Conservation (phyloP, 83 land plant genomes). For the Diphasiastrum complanatum region DNA sequence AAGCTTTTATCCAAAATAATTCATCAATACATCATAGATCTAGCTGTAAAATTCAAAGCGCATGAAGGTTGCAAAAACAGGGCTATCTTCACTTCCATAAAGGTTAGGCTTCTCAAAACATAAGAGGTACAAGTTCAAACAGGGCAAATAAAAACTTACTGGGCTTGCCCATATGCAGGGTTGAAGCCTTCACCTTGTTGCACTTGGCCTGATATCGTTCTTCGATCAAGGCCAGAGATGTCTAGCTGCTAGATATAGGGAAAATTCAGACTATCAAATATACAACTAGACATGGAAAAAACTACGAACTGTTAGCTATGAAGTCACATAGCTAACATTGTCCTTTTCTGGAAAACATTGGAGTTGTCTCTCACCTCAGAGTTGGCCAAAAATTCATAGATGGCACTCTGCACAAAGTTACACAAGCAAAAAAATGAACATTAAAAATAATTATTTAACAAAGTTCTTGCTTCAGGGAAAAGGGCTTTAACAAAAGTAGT, state of each 20-base stretch:
- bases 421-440: no score
- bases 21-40: not conserved
- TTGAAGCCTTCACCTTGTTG: conserved; percentile 1
- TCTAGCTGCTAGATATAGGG: conserved; percentile 20
- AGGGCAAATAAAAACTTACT: no score
- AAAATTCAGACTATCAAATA: no score
- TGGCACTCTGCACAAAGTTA: conserved; percentile 59
- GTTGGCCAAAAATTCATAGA: conserved; percentile 49
- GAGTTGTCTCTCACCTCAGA: conserved; percentile 54
- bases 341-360: no score
- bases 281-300: not conserved
- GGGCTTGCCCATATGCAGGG: no score
- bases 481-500: not conserved
- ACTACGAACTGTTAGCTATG: not conserved
- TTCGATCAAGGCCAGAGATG: conserved; percentile 38
- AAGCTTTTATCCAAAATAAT: not conserved
- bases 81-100: not conserved
- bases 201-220: conserved; percentile 44
- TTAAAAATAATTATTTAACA: no score
- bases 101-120: not conserved
- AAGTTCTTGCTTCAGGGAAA: no score
- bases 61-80: not conserved
- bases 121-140: not conserved
- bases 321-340: no score
- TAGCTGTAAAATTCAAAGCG: not conserved